These are phyloP conservation scores for Podaxis sp. DNA, from an alignment of 768 basidiomycete genomes.

Conservation along the genomic window DNA sequence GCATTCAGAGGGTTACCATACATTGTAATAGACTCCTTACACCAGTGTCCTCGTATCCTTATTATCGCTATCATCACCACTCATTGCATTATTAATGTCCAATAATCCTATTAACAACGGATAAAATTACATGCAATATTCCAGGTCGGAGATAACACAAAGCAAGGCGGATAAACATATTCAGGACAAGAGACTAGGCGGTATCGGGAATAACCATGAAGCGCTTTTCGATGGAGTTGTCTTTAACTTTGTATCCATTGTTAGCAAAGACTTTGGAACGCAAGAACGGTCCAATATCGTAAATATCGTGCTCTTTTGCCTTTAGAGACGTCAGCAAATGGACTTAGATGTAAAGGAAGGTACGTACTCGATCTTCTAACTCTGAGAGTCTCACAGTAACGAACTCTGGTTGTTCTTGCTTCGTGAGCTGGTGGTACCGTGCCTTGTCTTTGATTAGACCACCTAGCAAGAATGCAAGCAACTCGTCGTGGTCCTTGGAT, in stretches of 20 bases:
- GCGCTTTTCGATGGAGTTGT: slow-evolving; percentile 69
- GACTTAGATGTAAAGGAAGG: neutral
- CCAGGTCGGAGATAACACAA: slow-evolving; percentile 13
- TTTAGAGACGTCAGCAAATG: slow-evolving; percentile 27
- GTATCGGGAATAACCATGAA: slow-evolving; percentile 27
- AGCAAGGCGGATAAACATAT: neutral
- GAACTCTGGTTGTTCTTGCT: slow-evolving; percentile 72
- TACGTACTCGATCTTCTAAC: slow-evolving; percentile 80
- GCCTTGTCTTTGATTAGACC: slow-evolving; percentile 92
- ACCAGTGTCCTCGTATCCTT: slow-evolving; percentile 1
- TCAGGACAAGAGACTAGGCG: slow-evolving; percentile 17
- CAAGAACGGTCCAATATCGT: slow-evolving; percentile 84
- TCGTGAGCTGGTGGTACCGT: slow-evolving; percentile 76
- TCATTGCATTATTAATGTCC: slow-evolving; percentile 1
- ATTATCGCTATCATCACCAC: slow-evolving; percentile 8
- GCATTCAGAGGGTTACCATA: neutral
- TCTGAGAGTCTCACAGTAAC: slow-evolving; percentile 77
- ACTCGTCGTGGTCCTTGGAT: slow-evolving; percentile 93
- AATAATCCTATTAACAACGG: slow-evolving; percentile 18
- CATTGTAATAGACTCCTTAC: neutral
- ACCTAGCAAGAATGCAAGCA: slow-evolving; percentile 92
- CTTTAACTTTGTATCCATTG: slow-evolving; percentile 83
- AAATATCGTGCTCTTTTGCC: slow-evolving; percentile 98
- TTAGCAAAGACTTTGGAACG: slow-evolving; percentile 78
- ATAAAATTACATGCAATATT: slow-evolving; percentile 12